Evolutionary conservation across 225 moss, liverwort and hornwort species (phyloP), one percentile per base, ranked within the genome.

Genomic region (Neckera pumila): DNA sequence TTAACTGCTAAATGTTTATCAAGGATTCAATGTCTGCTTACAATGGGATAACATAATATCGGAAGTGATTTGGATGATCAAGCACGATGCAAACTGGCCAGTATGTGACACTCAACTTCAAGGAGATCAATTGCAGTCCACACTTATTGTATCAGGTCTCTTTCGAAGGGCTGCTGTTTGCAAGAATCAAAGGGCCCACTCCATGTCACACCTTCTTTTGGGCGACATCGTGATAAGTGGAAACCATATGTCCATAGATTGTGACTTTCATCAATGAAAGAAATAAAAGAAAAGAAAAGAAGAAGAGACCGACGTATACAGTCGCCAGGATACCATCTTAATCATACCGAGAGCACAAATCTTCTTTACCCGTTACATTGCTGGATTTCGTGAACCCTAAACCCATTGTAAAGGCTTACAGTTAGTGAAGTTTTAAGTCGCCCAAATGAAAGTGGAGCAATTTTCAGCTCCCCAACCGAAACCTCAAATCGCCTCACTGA

Each of bases 201-300:
- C 22, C 27, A 85, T 53, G 81, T 80, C 88, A 85, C 89, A 75
- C 81, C 81, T 89, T 86, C 81, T 89, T 89, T 86, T 16, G 73
- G 62, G 53, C 54, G 75, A 63, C 85, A 67, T 34, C 60, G 28
- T 76, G 88, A 90, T 75, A 51, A 67, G 54, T 76, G 88, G 53
- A 60, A 61, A 66, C 81, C 43, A 34, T 42, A 71, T 62, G 53
- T 63, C 79, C 77, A 61, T 17, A 88, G 86, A 83, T 86, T 77
- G 78, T 64, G 83, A 89, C 49, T 56, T 82, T 28, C 80, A 74
- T 74, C 58, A 57, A 80, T 8, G 67, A 85, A 64, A 65, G 30
- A 14, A 12, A 33, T 3, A 7, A 25, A 61, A 12, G 2, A 6
- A 18, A 40, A 10, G 1, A 17, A 57, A 11, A 11, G 49, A 28